phyloP scores from a whole-genome alignment of 2,329 filamentous ascomycete genomes.

The Pseudonectria buxi region DNA sequence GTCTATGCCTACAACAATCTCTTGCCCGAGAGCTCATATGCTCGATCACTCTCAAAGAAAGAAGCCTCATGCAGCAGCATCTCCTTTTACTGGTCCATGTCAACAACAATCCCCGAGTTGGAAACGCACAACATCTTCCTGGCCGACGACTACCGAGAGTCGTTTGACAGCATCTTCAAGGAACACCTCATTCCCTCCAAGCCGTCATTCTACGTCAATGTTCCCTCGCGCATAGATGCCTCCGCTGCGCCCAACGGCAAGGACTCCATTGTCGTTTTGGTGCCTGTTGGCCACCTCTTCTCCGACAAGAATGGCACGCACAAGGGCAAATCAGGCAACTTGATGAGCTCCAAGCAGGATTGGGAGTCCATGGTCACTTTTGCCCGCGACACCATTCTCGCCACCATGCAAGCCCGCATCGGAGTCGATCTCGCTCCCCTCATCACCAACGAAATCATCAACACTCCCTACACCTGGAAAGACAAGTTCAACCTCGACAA shows the following conservation, averaged over 20 bases:
- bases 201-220: constrained; percentile 72
- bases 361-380: constrained; percentile 54
- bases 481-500: constrained; percentile 66
- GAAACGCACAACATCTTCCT: constrained; percentile 72
- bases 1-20: constrained; percentile 69
- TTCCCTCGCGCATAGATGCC: constrained; percentile 62
- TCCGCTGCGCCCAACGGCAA: constrained; percentile 58
- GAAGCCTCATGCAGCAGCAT: constrained; percentile 64
- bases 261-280: constrained; percentile 62
- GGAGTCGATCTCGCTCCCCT: constrained; percentile 42
- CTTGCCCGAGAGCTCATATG: constrained; percentile 43
- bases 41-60: constrained; percentile 36
- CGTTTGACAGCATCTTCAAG: constrained; percentile 72
- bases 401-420: constrained; percentile 54
- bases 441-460: constrained; percentile 56
- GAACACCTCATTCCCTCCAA: constrained; percentile 58
- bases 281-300: constrained; percentile 62
- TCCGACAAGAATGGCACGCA: constrained; percentile 12
- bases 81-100: constrained; percentile 69
- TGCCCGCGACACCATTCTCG: constrained; percentile 54
- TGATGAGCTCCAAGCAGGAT: constrained; percentile 8
- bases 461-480: constrained; percentile 61
- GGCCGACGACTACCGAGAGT: constrained; percentile 63
- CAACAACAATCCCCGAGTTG: constrained; percentile 54
- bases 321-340: neutral